These are phyloP conservation scores for Trichoderma sp. DNA, from an alignment of 2,329 filamentous ascomycete genomes.

Conservation along the genomic window DNA sequence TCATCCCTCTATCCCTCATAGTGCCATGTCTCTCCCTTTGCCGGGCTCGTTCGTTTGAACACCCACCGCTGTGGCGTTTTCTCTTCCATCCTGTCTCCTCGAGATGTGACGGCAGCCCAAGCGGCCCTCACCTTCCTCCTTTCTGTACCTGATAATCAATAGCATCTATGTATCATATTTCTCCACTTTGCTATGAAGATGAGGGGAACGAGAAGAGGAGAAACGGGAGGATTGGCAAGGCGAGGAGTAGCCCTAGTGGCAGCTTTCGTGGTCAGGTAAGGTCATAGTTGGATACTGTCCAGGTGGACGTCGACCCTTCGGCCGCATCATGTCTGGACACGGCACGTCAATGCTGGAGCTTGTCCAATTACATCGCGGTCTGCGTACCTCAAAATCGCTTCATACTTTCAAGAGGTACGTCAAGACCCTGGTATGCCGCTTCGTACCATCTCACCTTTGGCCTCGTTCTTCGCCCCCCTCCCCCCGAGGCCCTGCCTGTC, in stretches of 20 bases:
- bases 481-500: conserved; percentile 4
- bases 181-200: conserved; percentile 18
- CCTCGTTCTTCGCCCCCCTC: not conserved
- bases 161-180: conserved; percentile 12
- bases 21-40: conserved; percentile 8
- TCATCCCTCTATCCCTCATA: conserved; percentile 18
- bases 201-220: conserved; percentile 17
- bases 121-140: conserved; percentile 11
- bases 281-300: conserved; percentile 13
- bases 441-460: not conserved
- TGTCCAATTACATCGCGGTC: not conserved
- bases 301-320: not conserved
- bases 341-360: not conserved
- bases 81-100: conserved; percentile 16
- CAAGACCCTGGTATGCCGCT: not conserved
- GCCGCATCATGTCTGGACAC: conserved; percentile 8
- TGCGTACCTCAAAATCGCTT: not conserved
- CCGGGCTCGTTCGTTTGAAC: not conserved
- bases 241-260: conserved; percentile 16
- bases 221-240: conserved; percentile 5
- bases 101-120: conserved; percentile 29
- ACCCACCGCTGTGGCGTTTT: not conserved
- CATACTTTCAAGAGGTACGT: not conserved
- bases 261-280: not conserved
- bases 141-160: not conserved